Base-by-base conservation (phyloP, 2,329 filamentous ascomycete genomes). In the Fusarium tjaetaba region DNA sequence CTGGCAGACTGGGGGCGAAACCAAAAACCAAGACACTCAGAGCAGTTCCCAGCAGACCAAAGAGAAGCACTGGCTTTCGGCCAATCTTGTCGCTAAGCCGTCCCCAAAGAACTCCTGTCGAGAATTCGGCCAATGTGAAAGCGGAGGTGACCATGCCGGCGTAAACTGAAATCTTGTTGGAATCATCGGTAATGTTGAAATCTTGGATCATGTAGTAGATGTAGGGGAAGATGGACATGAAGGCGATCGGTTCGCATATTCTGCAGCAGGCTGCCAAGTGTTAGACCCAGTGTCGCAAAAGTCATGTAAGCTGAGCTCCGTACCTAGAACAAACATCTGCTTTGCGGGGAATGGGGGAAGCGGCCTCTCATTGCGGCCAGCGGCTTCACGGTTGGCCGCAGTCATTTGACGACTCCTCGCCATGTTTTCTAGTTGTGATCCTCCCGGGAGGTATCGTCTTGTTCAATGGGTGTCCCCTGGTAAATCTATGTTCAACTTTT, bases 171-270 rank as follows among this genome's bases (percentile, higher is more conserved):
- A 98, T 97, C 80, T 93, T 91, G 77, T 88, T 91, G 72, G 93
- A 87, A 80, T 95, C 91, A 52, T 94, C 87, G 71, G 95, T 94
- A 80, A 97, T 92, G 79, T 93, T 87, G 84, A 98, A 98, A 70
- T 95, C 94, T 78, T 95, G 88, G 77, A 98, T 93, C 96, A 99
- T 98, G 86, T 93, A 96, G 86, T 97, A 98, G 77, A 97, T 95
- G 83, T 98, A 99, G 4, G 96, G 96, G 81, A 99, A 98, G 77
- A 98, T 98, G 61, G 95, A 98, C 94, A 98, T 98, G 87, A 99
- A 98, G 11, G 96, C 96, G 82, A 99, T 98, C 59, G 96, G 96
- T 82, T 99, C 96, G 87, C 95, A 98, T 86, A 99, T 96, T 80
- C 96, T 92, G 84, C 95, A 97, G 79, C 97, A 88, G 51, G 95